phyloP scores from a whole-genome alignment of 192 early-diverging fungal genomes.

The Allomyces arbusculus region DNA sequence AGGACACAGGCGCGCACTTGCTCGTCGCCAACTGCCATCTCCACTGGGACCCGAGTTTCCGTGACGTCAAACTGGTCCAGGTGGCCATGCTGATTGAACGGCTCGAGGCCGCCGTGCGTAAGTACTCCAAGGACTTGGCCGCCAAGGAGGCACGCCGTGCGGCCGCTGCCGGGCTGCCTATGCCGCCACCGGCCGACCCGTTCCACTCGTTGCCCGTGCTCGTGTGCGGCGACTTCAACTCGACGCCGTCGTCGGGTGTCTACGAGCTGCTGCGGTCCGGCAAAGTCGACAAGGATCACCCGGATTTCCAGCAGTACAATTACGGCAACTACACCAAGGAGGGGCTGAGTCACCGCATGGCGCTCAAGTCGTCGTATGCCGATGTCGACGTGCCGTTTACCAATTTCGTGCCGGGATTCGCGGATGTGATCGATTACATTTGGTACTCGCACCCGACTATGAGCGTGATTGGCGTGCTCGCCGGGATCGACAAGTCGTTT shows the following conservation, averaged over 20 bases:
- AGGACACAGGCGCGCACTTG: slow-evolving; percentile 43
- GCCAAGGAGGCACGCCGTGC: slow-evolving; percentile 1
- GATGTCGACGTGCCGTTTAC: slow-evolving; percentile 70
- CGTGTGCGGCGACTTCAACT: slow-evolving; percentile 92
- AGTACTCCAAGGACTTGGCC: slow-evolving; percentile 13
- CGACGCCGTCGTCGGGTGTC: slow-evolving; percentile 67
- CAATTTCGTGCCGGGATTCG: slow-evolving; percentile 70
- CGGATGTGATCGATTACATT: slow-evolving; percentile 82
- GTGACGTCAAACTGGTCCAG: slow-evolving; percentile 92
- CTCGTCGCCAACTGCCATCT: slow-evolving; percentile 78
- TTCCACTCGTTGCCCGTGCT: slow-evolving; percentile 21
- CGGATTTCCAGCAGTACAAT: slow-evolving; percentile 54
- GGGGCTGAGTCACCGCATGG: slow-evolving; percentile 60
- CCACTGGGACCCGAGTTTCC: slow-evolving; percentile 80
- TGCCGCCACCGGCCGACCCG: slow-evolving; percentile 6
- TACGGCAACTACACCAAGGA: slow-evolving; percentile 73
- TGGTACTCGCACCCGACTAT: slow-evolving; percentile 67
- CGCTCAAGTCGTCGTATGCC: slow-evolving; percentile 64
- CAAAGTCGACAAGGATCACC: slow-evolving; percentile 54
- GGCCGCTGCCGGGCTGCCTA: not conserved
- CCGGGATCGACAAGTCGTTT: slow-evolving; percentile 64
- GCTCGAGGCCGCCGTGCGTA: slow-evolving; percentile 38
- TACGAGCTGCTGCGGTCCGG: slow-evolving; percentile 75
- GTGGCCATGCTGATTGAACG: slow-evolving; percentile 84
- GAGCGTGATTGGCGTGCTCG: slow-evolving; percentile 55